Base-by-base conservation (phyloP, 495 filamentous ascomycete species). In the Penicillium cosmopolitanum region DNA sequence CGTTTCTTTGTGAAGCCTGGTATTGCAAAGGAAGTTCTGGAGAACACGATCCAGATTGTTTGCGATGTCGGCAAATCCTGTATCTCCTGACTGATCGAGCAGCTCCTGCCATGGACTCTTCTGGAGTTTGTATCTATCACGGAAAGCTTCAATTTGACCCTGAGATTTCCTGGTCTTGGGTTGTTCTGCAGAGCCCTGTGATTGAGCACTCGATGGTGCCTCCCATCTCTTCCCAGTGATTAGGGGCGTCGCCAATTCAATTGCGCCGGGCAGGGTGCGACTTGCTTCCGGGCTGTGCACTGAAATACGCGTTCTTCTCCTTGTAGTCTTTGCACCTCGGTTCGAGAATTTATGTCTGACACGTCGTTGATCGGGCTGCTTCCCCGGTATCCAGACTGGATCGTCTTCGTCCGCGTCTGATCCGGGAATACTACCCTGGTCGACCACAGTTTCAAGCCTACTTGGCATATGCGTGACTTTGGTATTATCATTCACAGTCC, bases 181-280 rank as follows among this genome's bases (percentile, higher is more conserved):
- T 15, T 56, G 54, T 7, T 44, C 46, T 3, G 42, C 46, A 4
- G 60, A 50, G 0, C 28, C 44, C 35, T 69, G 53, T 10, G 68
- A 62, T 33, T 47, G 60, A 9, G 50, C 57, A 40, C 63, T 70
- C 25, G 55, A 23, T 4, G 66, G 61, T 15, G 43, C 46, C 47
- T 74, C 60, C 64, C 64, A 65, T 48, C 66, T 23, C 55, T 69
- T 77, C 7, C 77, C 77, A 0, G 73, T 77, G 51, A 80, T 78
- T 64, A 77, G 58, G 8, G 78, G 78, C 16, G 78, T 80, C 40
- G 78, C 74, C 25, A 80, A 66, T 56, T 80, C 73, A 53, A 80
- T 79, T 7, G 76, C 75, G n/a, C 78, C 78, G 15, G 76, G 78
- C 8, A 80, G 61, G 15, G 68, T 72, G 51, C 66, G 74, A 44